phyloP scores from a whole-genome alignment of 2,329 filamentous ascomycete genomes.

The Epichloe glyceriae region DNA sequence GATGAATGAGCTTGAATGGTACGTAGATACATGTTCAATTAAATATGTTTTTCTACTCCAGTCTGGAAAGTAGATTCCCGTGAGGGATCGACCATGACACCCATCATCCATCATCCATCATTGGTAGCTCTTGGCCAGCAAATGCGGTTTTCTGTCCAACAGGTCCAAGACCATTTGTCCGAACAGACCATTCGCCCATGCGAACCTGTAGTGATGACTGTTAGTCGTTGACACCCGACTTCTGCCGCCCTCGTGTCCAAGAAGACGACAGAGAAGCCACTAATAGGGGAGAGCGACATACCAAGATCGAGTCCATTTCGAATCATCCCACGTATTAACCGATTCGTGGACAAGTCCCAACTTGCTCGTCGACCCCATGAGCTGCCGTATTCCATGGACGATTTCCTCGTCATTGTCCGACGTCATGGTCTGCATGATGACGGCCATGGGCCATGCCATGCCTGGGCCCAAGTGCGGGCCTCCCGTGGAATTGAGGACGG shows the following conservation, averaged over 20 bases:
- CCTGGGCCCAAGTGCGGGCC: conserved; percentile 45
- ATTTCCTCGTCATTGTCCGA: conserved; percentile 67
- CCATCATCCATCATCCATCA: neutral
- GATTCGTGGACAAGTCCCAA: conserved; percentile 68
- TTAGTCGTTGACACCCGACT: no score
- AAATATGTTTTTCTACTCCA: no score
- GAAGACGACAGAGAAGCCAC: neutral
- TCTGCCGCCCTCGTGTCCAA: neutral
- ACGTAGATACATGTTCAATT: no score
- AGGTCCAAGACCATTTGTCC: conserved; percentile 71
- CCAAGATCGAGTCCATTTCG: conserved; percentile 24
- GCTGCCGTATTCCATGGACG: conserved; percentile 41
- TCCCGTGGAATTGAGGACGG: conserved; percentile 37
- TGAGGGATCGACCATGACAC: no score
- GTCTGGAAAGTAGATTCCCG: no score
- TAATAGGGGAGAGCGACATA: conserved; percentile 8
- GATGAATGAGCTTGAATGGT: conserved; percentile 2
- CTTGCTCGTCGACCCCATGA: conserved; percentile 57
- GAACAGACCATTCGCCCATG: conserved; percentile 83
- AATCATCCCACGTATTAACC: conserved; percentile 21
- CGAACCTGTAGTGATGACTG: conserved; percentile 46
- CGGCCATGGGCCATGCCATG: conserved; percentile 79
- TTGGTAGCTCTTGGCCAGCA: conserved; percentile 42
- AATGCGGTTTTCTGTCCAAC: conserved; percentile 55
- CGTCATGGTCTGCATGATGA: conserved; percentile 69